A percentile compares a stretch with the other conserved stretches of the same genome.
These are phyloP conservation scores for Albizia julibrissin DNA, from an alignment of 306 rosid species.

Conservation along the genomic window DNA sequence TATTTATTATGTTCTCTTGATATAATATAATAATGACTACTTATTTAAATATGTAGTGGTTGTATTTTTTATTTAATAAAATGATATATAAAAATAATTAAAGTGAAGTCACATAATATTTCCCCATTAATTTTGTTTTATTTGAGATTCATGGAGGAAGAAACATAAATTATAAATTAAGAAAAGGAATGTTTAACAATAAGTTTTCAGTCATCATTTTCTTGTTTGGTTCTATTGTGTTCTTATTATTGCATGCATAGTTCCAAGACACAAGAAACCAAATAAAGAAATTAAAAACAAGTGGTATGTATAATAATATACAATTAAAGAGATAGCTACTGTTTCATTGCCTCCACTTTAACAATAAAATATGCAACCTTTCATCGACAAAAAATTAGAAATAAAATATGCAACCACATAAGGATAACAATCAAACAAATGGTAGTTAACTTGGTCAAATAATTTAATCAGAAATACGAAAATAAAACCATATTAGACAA, in stretches of 20 bases:
- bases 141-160: background rate
- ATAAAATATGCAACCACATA: background rate
- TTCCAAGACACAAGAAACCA: slow-evolving; percentile 18
- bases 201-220: background rate
- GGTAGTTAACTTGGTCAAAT: background rate
- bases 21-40: background rate
- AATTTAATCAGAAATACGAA: background rate
- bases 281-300: background rate
- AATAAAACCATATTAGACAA: background rate
- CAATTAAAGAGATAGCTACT: background rate
- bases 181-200: background rate
- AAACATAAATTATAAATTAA: background rate
- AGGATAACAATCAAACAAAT: background rate
- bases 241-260: background rate
- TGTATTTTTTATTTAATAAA: background rate
- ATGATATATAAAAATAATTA: background rate
- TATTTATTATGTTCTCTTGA: background rate
- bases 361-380: background rate
- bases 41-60: background rate
- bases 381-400: background rate
- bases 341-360: background rate
- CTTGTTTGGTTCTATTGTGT: background rate
- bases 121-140: background rate
- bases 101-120: background rate
- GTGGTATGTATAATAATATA: background rate